Base-by-base conservation (phyloP, 805 yeast genomes). In the Zygotorulaspora chibaensis region DNA sequence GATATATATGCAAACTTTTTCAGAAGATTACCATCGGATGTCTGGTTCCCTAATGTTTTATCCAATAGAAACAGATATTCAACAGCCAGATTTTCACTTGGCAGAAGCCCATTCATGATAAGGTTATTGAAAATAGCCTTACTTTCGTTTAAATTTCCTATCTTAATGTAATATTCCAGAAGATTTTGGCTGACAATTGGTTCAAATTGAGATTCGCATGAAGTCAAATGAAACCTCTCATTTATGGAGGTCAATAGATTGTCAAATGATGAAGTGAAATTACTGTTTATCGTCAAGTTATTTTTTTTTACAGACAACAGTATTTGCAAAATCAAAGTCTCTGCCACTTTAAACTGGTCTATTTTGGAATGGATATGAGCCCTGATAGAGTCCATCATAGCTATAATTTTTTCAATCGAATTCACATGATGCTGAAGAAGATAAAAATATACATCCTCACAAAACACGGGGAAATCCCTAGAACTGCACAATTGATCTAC, bases 391-490 rank as follows among this genome's bases (percentile, higher is more conserved):
- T 53, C 45, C 3, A 53, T 44, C 9, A 56, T 40, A 7, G 55
- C 39, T 8, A 38, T 27, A 2, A 57, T 40, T 25, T 52, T 46
- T 11, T 40, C 42, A 3, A 27, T 28, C 11, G 58, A 46, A 17
- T 47, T 48, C 18, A 51, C 50, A 38, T 53, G 49, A 27, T 53
- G 55, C 16, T 61, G 63, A 38, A 61, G 46, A 16, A 60, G 25
- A 41, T 50, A 61, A 33, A 52, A 47, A 36, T 56, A 62, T 9
- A 57, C 67, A 59, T 55, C 83, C 60, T 15, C 65, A 3, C 54
- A 37, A 26, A 54, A 83, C 4, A 59, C 11, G 8, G 50, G 47
- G 1, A 47, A 30, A 8, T 42, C 39, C 17, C 26, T 18, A 37
- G 43, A 45, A 15, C 13, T 39, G 17, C 47, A 38, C 41, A 47